Evolutionary conservation across 148 eudicot species (phyloP), one percentile per base, ranked within the genome.

Genomic region (Camellia granthamiana): DNA sequence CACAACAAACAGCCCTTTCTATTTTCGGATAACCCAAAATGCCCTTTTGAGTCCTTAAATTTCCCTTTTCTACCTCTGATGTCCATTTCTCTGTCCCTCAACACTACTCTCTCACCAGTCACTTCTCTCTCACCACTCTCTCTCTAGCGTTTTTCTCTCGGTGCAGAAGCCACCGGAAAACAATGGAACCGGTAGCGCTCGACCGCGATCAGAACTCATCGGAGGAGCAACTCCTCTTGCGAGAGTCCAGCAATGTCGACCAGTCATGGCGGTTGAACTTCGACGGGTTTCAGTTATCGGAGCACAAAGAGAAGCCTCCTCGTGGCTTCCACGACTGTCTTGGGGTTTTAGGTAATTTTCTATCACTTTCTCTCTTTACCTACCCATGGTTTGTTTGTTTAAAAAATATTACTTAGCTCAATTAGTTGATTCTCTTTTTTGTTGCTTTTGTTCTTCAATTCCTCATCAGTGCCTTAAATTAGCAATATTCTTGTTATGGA

Each of bases 261-360:
- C 76, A 16, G 46, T 92, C 96, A 14, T 92, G 96, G 96, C 88
- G 90, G 71, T 52, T 92, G 80, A 92, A 92, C 84, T 90, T 92
- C 75, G 93, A 90, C 10, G 88, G 80, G 0, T 84, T 77, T 19
- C 90, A 89, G 77, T 11, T 88, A 0, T 69, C 91, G 10, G 86
- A 89, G 75, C 89, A 70, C 49, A 92, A 77, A 30, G 91, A 88
- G 83, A 92, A 90, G 83, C 88, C 93, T 6, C 89, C 88, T 47
- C 87, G 90, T 49, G 88, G 91, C 79, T 78, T 90, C 68, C 96
- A 92, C 18, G 88, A 90, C 71, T 92, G 93, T 47, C 92, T 92
- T 15, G 93, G 96, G 42, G 90, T 90, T 79, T 86, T 82, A 85
- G 92, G 96, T 90, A 74, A 75, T 46, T 71, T 80, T 66, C 0